A percentile compares a stretch with the other conserved stretches of the same genome.
Evolutionary conservation across 1,284 basidiomycete species (phyloP).

Genomic region (Cronartium ribicola): DNA sequence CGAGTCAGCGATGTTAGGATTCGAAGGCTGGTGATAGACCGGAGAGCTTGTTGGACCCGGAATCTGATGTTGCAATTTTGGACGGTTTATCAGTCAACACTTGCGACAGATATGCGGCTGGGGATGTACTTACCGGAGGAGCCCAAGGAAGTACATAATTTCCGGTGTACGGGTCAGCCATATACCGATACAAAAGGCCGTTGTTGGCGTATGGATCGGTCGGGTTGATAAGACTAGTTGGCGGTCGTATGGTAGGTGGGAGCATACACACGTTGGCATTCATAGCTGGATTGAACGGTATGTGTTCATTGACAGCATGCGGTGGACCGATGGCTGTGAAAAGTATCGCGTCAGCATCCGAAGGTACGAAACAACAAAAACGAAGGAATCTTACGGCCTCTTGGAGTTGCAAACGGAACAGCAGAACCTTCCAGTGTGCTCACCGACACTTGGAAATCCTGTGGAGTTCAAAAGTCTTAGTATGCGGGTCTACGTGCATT

Average conservation of each 20-base stretch:
- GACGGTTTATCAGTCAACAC: not conserved
- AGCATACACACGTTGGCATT: conserved; percentile 30
- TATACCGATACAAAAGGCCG: conserved; percentile 23
- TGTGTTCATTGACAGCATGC: not conserved
- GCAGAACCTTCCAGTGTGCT: conserved; percentile 4
- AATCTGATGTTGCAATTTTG: not conserved
- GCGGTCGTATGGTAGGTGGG: conserved; percentile 32
- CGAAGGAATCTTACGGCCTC: not conserved
- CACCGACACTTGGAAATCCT: conserved; percentile 39
- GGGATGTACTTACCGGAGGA: conserved; percentile 8
- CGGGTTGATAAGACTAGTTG: conserved; percentile 9
- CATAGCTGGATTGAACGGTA: conserved; percentile 7
- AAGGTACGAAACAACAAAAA: not conserved
- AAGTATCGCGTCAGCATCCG: not conserved
- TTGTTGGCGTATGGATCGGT: conserved; percentile 22
- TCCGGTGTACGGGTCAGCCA: conserved; percentile 22
- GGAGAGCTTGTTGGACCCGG: conserved; percentile 13
- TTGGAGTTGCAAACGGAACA: conserved; percentile 1
- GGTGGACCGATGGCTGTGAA: not conserved
- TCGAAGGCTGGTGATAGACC: conserved; percentile 15
- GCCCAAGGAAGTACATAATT: conserved; percentile 29
- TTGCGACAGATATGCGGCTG: too few species aligned
- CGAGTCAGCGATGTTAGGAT: conserved; percentile 5
- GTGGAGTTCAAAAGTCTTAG: too few species aligned
- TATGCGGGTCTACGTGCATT: not conserved